Conservation (phyloP, 495 filamentous ascomycete species). For the Lasiosphaeris hirsuta region DNA sequence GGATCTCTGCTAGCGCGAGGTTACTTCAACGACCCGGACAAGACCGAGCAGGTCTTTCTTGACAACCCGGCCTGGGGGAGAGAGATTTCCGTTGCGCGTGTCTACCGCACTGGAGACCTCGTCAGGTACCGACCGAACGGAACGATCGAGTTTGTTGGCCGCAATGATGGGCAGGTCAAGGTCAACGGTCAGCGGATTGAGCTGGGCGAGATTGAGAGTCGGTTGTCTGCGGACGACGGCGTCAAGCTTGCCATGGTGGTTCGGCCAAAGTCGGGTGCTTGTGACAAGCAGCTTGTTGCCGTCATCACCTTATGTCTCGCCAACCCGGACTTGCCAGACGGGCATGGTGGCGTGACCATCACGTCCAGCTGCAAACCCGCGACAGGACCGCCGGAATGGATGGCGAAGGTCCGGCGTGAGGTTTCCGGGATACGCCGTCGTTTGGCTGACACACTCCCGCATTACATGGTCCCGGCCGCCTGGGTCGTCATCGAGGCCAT, state of each 20-base stretch:
- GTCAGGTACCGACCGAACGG: conserved; percentile 53
- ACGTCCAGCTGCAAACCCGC: conserved; percentile 2
- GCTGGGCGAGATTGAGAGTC: conserved; percentile 48
- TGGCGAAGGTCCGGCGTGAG: conserved; percentile 11
- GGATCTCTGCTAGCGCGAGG: conserved; percentile 39
- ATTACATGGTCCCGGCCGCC: conserved; percentile 55
- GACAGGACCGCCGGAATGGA: conserved; percentile 8
- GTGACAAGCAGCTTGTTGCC: conserved; percentile 18
- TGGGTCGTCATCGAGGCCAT: conserved; percentile 53
- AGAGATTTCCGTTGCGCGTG: background rate
- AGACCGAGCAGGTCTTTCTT: conserved; percentile 54
- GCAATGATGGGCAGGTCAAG: conserved; percentile 34
- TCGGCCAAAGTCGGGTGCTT: conserved; percentile 20
- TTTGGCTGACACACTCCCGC: conserved; percentile 25
- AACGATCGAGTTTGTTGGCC: conserved; percentile 45
- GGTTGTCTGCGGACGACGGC: conserved; percentile 21
- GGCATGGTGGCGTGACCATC: conserved; percentile 4
- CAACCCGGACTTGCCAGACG: conserved; percentile 26
- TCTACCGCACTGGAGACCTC: conserved; percentile 59
- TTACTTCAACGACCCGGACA: conserved; percentile 67
- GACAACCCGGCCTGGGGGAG: conserved; percentile 16
- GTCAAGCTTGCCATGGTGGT: conserved; percentile 18
- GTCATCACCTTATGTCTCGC: conserved; percentile 14
- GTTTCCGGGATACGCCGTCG: conserved; percentile 9
- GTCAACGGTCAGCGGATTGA: conserved; percentile 38